A percentile compares a stretch with the other conserved stretches of the same genome.
These are phyloP conservation scores for Prasinococcaceae sp. DNA, from an alignment of 139 green algal species.

Conservation along the genomic window DNA sequence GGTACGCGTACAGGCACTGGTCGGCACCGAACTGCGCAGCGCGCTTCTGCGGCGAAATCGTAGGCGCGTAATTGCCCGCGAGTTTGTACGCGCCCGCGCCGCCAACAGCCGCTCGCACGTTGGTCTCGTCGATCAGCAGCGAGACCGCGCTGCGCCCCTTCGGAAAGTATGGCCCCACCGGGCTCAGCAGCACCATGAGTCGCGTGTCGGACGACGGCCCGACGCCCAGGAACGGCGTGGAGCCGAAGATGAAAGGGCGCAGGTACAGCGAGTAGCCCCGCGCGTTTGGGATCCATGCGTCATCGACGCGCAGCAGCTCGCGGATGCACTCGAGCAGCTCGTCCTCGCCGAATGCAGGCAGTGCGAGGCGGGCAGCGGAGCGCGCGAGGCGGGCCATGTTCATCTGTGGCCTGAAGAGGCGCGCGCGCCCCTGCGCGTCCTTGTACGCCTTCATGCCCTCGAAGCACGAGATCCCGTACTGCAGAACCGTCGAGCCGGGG, in stretches of 20 bases:
- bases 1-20: slow-evolving; percentile 26
- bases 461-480: slow-evolving; percentile 34
- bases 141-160: slow-evolving; percentile 27
- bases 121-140: slow-evolving; percentile 50
- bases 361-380: slow-evolving; percentile 37
- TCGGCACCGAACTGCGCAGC: slow-evolving; percentile 19
- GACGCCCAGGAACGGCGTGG: slow-evolving; percentile 36
- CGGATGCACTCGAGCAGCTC: slow-evolving; percentile 67
- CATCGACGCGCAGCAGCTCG: slow-evolving; percentile 48
- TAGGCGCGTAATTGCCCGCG: slow-evolving; percentile 60
- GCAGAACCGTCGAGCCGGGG: slow-evolving; percentile 35
- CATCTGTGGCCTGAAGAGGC: slow-evolving; percentile 56
- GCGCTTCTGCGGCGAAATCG: slow-evolving; percentile 41
- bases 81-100: slow-evolving; percentile 48
- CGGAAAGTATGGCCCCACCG: slow-evolving; percentile 71
- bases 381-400: slow-evolving; percentile 60
- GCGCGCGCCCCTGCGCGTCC: slow-evolving; percentile 14
- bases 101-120: slow-evolving; percentile 54
- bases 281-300: slow-evolving; percentile 41
- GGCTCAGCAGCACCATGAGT: slow-evolving; percentile 45
- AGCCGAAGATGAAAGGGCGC: slow-evolving; percentile 49
- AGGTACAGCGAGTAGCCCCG: slow-evolving; percentile 68
- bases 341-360: slow-evolving; percentile 33
- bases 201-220: slow-evolving; percentile 31
- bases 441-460: slow-evolving; percentile 36